Evolutionary conservation across 169 alveolate species (phyloP), one percentile per base, ranked within the genome.

Genomic region (Blepharisma undulans): DNA sequence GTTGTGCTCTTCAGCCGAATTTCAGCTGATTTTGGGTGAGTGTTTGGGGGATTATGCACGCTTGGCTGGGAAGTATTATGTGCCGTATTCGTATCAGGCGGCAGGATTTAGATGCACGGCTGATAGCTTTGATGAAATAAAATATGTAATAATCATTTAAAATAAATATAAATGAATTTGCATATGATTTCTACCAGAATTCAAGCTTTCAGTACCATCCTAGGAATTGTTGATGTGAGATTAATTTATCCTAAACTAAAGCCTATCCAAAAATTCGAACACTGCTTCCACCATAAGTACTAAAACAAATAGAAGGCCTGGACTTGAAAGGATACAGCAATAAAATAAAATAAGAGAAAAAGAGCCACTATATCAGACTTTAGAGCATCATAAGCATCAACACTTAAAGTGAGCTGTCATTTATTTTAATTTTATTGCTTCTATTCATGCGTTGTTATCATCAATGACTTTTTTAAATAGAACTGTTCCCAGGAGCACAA

Each of bases 311-410:
- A 27, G 34, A 78, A 78, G 86, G 27, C 18, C 71, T 16, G 6
- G 86, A 25, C 10, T 4, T 82, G 36, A 59, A 22, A 21, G 77
- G 77, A 34, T 22, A 19, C 61, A 34, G 78, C 8, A 82, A 82
- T 60, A 82, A 22, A 19, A 74, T 82, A 2, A 32, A 21, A 33
- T 60, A 36, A 25, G 36, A 14, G 29, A 34, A 0, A 30, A 30
- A 22, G 77, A 22, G 30, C 78, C 74, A 10, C 12, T 59, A 21
- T 82, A 25, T 60, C 89, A 82, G 34, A 22, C 60, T 25, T 30
- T 82, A 48, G 89, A 82, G 34, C 89, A 34, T 22, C 77, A 82
- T 82, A 82, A 82, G 36, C 76, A 18, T 22, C 33, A 48, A 30
- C 89, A 82, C 36, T 18, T 82, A 82, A 34, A 82, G 27, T 16